Base-by-base conservation (phyloP, 163 green algal species). In the Chlamydomonas reinhardtii region DNA sequence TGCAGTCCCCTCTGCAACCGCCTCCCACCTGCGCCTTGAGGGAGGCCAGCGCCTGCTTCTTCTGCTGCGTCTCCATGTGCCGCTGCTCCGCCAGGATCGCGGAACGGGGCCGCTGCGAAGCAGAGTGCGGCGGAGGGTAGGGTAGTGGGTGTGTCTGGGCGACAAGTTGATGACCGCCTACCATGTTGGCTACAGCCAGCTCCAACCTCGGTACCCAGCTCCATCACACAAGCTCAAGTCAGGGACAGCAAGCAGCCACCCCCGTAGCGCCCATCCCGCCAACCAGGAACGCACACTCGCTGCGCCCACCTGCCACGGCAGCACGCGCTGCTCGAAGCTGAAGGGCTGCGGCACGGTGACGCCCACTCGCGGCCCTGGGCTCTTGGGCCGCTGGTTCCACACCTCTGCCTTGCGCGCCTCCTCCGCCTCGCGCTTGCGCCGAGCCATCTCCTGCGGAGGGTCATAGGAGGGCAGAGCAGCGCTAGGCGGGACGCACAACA, bases 341-440 rank as follows among this genome's bases (percentile, higher is more conserved):
- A 97, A 97, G 12, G 94, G 93, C 80, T 92, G 68, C 14, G 93
- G 94, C 61, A 94, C 87, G 0, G 94, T 96, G 82, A 88, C 88
- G 4, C 89, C 74, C 25, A 48, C 25, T 0, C 16, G 37, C 52
- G 66, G 56, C 20, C 78, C 37, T 20, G 84, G 82, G 34, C 74
- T 84, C 37, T 82, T 84, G 32, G 83, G 74, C 68, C 74, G 74
- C 52, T 73, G 22, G 39, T 89, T 69, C 73, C 90, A 89, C 35
- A 93, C 90, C 85, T 90, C 73, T 17, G 86, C 89, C 65, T 89
- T 82, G 0, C 76, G 73, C n/a, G 82, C 85, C 1, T 84, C 83
- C 43, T 91, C 73, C n/a, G 92, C 83, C 52, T 91, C 85, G 16
- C 64, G 66, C 52, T 91, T 90, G 5, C 71, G 76, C 16, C 74